Evolutionary conservation across 2,329 filamentous ascomycete genomes (phyloP).

Genomic region (Aspergillus ochraceus): DNA sequence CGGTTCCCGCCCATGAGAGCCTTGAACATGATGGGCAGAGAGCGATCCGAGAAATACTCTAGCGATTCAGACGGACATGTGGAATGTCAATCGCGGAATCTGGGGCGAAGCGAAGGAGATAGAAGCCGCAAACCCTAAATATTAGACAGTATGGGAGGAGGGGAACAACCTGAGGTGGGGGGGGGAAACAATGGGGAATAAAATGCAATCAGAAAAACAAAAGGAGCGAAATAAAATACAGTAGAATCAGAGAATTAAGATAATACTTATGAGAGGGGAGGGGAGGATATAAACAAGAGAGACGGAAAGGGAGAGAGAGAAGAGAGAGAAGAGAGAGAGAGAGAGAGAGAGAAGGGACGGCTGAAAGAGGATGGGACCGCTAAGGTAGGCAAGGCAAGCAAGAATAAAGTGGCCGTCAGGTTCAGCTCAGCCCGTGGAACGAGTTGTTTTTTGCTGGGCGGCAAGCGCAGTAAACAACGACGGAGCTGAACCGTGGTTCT

Average conservation of each 20-base stretch:
- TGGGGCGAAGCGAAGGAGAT: not conserved
- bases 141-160: slow-evolving; percentile 1
- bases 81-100: slow-evolving; percentile 13
- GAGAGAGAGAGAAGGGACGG: not conserved
- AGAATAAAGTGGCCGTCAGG: slow-evolving; percentile 4
- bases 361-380: not conserved
- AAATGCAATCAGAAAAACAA: no score
- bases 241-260: not conserved
- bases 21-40: slow-evolving; percentile 40
- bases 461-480: slow-evolving; percentile 29
- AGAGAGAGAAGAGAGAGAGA: not conserved
- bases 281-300: not conserved
- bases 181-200: no score
- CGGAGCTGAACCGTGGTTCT: slow-evolving; percentile 36
- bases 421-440: slow-evolving; percentile 7
- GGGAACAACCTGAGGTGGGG: not conserved
- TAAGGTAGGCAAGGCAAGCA: not conserved
- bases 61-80: slow-evolving; percentile 29
- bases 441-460: slow-evolving; percentile 28
- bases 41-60: slow-evolving; percentile 25
- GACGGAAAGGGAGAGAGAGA: not conserved
- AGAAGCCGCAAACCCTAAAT: not conserved
- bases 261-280: not conserved
- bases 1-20: slow-evolving; percentile 39
- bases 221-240: not conserved